Conservation (phyloP, 257 asterid species). For the Solanum habrochaites region DNA sequence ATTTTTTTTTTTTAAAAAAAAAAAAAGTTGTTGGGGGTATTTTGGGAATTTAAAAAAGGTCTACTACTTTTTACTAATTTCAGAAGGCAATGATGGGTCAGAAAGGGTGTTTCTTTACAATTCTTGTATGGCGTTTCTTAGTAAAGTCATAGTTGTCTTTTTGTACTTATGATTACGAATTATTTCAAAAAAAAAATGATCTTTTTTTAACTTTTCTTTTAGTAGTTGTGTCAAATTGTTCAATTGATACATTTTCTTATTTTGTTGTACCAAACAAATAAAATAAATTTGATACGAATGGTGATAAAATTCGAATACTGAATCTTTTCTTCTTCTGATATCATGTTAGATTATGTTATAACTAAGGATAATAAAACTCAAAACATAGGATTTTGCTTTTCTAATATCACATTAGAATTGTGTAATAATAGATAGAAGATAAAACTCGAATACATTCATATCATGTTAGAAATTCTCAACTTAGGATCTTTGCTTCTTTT, state of each 20-base stretch:
- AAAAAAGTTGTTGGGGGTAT: background rate
- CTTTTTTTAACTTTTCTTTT: background rate
- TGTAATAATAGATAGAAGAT: background rate
- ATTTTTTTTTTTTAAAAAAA: background rate
- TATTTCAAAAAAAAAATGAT: background rate
- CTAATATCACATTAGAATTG: background rate
- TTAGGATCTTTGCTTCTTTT: too few relatives aligned
- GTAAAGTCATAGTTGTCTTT: constrained; percentile 6
- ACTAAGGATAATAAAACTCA: too few relatives aligned
- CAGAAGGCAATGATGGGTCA: constrained; percentile 4
- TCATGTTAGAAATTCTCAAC: too few relatives aligned
- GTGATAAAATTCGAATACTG: fast-evolving
- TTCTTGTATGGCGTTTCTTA: constrained; percentile 1
- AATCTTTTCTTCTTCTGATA: background rate
- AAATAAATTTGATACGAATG: background rate
- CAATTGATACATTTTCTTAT: background rate
- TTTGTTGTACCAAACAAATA: background rate
- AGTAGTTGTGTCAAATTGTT: background rate
- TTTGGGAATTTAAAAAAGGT: constrained; percentile 11
- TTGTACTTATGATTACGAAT: background rate
- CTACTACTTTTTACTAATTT: background rate
- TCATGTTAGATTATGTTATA: too few relatives aligned
- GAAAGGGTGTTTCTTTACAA: constrained; percentile 3
- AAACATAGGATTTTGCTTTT: background rate
- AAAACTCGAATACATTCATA: background rate